Conservation (phyloP, 306 rosid species). For the Gynostemma pentaphyllum region DNA sequence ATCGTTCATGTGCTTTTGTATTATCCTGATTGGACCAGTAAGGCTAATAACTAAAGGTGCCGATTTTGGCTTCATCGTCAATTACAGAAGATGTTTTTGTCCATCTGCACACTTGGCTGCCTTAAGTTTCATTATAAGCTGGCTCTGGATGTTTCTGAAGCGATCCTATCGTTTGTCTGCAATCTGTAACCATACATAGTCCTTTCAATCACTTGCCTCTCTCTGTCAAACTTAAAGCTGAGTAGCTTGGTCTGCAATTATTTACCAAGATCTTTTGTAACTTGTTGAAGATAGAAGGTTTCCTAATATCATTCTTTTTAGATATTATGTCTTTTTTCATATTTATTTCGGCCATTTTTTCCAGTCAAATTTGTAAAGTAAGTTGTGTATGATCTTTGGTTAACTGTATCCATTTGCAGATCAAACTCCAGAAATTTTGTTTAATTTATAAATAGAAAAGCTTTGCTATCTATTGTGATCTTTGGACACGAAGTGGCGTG, state of each 20-base stretch:
- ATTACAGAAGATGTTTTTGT: background rate
- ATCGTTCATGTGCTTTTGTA: constrained; percentile 4
- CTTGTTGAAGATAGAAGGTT: background rate
- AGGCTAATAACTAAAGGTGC: constrained; percentile 5
- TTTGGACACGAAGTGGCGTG: background rate
- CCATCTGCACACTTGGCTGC: background rate
- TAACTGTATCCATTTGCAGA: background rate
- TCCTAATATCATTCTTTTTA: background rate
- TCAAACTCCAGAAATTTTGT: background rate
- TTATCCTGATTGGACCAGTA: constrained; percentile 9
- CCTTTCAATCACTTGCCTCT: background rate
- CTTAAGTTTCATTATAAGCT: background rate
- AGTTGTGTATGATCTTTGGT: background rate
- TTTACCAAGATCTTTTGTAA: background rate
- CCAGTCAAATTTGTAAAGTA: background rate
- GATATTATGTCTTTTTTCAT: background rate
- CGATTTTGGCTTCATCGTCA: background rate
- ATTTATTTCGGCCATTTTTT: background rate
- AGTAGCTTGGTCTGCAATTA: background rate
- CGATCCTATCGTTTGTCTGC: background rate
- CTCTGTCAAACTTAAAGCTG: background rate
- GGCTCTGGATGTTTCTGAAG: constrained; percentile 4
- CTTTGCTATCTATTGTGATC: background rate
- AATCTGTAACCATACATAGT: background rate
- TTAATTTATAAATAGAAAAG: background rate